Evolutionary conservation across 306 rosid species (phyloP), one percentile per base, ranked within the genome.

Genomic region (Malus sylvestris): DNA sequence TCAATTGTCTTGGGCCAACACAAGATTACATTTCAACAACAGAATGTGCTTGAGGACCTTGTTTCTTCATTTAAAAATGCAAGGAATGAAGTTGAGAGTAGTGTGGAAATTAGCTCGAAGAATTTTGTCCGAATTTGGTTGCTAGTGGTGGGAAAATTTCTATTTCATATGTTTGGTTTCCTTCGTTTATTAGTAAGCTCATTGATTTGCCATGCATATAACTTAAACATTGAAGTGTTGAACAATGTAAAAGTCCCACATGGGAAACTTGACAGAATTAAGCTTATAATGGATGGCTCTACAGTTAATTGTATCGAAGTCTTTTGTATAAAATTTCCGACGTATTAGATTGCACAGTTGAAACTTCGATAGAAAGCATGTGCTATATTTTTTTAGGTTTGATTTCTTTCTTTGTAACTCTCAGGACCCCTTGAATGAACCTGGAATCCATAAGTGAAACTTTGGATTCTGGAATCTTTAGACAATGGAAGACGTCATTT

Each of bases 91-190:
- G 68, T 82, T 53, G 72, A 76, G 63, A 23, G 38, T 32, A 76
- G 63, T 25, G 38, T 40, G 70, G 9, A 18, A 19, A 35, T 35
- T 0, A 61, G 27, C 60, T 25, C 2, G 72, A 76, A 16, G 63
- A 40, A 72, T 64, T 66, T 27, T 69, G 72, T 72, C 80, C 81
- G 8, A 62, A 19, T 5, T 68, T 82, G 78, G 72, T 70, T 51
- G 88, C 87, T 44, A 81, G 30, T 85, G 70, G 30, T 85, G 70
- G 91, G 91, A 51, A 87, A 79, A 72, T 9, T 87, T 72, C 76
- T 78, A 14, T 85, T 87, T 72, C 81, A 73, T 61, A 71, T 80
- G 91, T 87, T 77, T 33, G 72, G n/a, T 57, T n/a, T 35, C 4
- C 65, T 73, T 53, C 14, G 25, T 68, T 20, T 7, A 38, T 38